Evolutionary conservation across 352 stramenopile genomes (phyloP).

Genomic region (Lagenidium giganteum): DNA sequence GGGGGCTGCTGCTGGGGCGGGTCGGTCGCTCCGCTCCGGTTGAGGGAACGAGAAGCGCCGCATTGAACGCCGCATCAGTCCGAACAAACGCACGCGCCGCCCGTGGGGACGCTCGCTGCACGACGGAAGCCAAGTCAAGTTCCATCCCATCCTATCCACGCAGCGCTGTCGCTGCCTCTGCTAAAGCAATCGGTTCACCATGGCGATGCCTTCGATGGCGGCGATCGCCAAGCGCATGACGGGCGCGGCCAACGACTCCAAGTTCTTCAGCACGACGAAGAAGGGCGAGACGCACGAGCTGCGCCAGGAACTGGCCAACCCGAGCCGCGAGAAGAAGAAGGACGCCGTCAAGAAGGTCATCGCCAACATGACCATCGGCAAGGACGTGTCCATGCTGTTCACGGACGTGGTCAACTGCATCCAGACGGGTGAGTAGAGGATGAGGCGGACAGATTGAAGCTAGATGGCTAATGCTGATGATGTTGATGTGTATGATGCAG

Average conservation of each 20-base stretch:
- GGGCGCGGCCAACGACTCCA: slow-evolving; percentile 92
- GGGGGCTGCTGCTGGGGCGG: too few relatives aligned
- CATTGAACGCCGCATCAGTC: too few relatives aligned
- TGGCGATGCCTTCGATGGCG: slow-evolving; percentile 86
- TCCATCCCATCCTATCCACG: too few relatives aligned
- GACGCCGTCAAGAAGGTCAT: slow-evolving; percentile 99
- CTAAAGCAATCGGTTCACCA: too few relatives aligned
- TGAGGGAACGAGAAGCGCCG: too few relatives aligned
- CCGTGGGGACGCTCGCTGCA: too few relatives aligned
- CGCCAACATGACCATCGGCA: slow-evolving; percentile 99
- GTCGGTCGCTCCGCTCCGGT: too few relatives aligned
- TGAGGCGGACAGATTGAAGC: not conserved
- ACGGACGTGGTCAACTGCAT: slow-evolving; percentile 99
- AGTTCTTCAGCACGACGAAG: slow-evolving; percentile 99
- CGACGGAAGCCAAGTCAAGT: too few relatives aligned
- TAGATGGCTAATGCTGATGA: not conserved
- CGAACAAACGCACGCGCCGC: too few relatives aligned
- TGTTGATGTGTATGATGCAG: slow-evolving; percentile 17
- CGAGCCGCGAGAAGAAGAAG: slow-evolving; percentile 97
- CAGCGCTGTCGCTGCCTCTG: too few relatives aligned
- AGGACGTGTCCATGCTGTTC: slow-evolving; percentile 99
- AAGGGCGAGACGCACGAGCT: slow-evolving; percentile 98
- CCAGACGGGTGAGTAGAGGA: slow-evolving; percentile 96
- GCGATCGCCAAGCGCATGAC: slow-evolving; percentile 86
- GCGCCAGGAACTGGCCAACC: slow-evolving; percentile 95